These are phyloP conservation scores for Chlamydomonas incerta DNA, from an alignment of 139 green algal genomes.

Conservation along the genomic window DNA sequence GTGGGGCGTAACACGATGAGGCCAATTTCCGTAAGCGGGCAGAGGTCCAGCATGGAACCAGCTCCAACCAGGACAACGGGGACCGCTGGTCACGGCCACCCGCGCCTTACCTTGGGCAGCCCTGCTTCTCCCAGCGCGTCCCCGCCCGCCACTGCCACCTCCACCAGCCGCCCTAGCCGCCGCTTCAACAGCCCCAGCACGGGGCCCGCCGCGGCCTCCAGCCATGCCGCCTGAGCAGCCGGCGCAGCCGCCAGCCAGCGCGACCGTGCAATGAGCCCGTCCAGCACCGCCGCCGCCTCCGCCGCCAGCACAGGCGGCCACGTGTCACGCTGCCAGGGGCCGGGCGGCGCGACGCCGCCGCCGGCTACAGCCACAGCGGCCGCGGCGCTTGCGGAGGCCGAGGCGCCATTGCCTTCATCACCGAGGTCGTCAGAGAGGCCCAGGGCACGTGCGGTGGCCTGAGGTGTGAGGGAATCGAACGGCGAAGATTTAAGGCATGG, in stretches of 20 bases:
- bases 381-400: no score
- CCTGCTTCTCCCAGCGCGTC: constrained; percentile 7
- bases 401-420: no score
- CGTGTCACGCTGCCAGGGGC: constrained; percentile 15
- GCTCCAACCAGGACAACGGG: no score
- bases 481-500: no score
- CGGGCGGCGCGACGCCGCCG: not conserved
- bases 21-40: no score
- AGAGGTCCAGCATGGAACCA: no score
- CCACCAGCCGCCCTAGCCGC: constrained; percentile 31
- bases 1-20: no score
- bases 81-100: not conserved
- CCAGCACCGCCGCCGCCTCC: not conserved
- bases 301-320: constrained; percentile 13
- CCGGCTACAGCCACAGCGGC: not conserved
- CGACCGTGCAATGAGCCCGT: constrained; percentile 5
- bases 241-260: constrained; percentile 15
- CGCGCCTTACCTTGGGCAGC: constrained; percentile 8
- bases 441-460: no score
- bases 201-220: not conserved
- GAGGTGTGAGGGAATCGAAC: no score
- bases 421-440: no score
- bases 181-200: constrained; percentile 10
- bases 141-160: not conserved
- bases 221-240: not conserved